A percentile compares a stretch with the other conserved stretches of the same genome.
phyloP scores from a whole-genome alignment of 257 asterid species.

The Handroanthus guayacan region DNA sequence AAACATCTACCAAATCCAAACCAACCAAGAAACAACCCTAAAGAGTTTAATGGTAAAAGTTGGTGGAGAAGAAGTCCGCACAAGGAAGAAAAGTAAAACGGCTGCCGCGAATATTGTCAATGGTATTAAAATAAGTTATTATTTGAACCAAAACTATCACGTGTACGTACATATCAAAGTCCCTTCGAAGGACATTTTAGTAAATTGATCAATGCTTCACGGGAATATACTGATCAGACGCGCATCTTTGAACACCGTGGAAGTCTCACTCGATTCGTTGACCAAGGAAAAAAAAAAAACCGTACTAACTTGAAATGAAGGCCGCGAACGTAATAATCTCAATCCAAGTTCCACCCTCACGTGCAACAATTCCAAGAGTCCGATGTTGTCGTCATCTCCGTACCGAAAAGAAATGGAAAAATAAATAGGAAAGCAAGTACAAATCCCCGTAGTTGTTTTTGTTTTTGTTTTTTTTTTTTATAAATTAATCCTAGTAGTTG shows the following conservation, averaged over 20 bases:
- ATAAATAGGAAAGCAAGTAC: neutral
- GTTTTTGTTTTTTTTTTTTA: too few species aligned
- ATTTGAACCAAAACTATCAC: neutral
- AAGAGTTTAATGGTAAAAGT: too few species aligned
- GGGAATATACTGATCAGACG: slow-evolving; percentile 24
- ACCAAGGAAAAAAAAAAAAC: neutral
- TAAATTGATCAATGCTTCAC: slow-evolving; percentile 13
- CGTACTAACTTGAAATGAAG: neutral
- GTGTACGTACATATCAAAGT: neutral
- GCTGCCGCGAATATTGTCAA: neutral
- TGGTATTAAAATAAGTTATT: neutral
- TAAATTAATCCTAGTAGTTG: too few species aligned
- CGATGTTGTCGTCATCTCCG: neutral
- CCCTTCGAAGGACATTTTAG: slow-evolving; percentile 26
- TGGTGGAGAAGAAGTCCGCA: too few species aligned
- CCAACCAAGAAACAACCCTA: too few species aligned
- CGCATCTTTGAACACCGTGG: slow-evolving; percentile 29
- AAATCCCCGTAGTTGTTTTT: too few species aligned
- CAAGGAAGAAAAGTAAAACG: neutral
- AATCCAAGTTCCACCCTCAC: slow-evolving; percentile 29
- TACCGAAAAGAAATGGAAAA: neutral
- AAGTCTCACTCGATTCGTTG: slow-evolving; percentile 32
- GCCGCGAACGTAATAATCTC: slow-evolving; percentile 9
- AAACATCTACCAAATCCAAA: too few species aligned
- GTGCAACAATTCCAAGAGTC: neutral